These are phyloP conservation scores for Pythium insidiosum DNA, from an alignment of 352 stramenopile genomes.

Conservation along the genomic window DNA sequence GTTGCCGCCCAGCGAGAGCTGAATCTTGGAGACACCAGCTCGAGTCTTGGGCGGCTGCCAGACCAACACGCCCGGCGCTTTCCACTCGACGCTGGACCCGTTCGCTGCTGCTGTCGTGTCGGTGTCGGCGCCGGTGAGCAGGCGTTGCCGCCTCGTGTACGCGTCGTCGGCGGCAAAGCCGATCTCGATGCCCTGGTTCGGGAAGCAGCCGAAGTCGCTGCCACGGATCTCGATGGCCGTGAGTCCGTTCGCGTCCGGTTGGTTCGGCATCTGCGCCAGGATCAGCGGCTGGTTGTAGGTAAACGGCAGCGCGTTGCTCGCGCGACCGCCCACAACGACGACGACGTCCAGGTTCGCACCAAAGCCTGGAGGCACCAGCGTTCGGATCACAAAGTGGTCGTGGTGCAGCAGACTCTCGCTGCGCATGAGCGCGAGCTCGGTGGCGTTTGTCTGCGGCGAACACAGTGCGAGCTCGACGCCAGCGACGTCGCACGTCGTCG, in stretches of 20 bases:
- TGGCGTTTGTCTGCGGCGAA: too few relatives aligned
- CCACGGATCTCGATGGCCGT: conserved; percentile 53
- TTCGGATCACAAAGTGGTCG: conserved; percentile 40
- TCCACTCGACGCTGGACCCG: conserved; percentile 30
- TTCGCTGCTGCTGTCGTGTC: background rate
- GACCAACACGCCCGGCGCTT: conserved; percentile 32
- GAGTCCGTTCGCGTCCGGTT: conserved; percentile 50
- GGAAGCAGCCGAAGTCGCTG: conserved; percentile 59
- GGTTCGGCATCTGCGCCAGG: conserved; percentile 50
- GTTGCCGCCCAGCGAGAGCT: conserved; percentile 52
- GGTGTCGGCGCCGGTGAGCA: background rate
- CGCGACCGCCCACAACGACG: conserved; percentile 40
- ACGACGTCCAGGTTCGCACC: conserved; percentile 26
- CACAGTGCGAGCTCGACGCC: background rate
- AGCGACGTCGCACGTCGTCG: background rate
- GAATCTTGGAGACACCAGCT: conserved; percentile 37
- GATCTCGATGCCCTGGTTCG: conserved; percentile 45
- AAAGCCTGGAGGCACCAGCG: conserved; percentile 36
- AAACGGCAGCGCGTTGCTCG: conserved; percentile 39
- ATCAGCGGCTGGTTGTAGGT: conserved; percentile 58
- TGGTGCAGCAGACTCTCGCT: conserved; percentile 29
- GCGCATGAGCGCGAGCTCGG: background rate
- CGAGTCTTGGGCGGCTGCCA: conserved; percentile 57
- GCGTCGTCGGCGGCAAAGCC: conserved; percentile 17
- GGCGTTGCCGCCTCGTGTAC: background rate